These are phyloP conservation scores for Isatis tinctoria DNA, from an alignment of 345 rosid species.

Conservation along the genomic window DNA sequence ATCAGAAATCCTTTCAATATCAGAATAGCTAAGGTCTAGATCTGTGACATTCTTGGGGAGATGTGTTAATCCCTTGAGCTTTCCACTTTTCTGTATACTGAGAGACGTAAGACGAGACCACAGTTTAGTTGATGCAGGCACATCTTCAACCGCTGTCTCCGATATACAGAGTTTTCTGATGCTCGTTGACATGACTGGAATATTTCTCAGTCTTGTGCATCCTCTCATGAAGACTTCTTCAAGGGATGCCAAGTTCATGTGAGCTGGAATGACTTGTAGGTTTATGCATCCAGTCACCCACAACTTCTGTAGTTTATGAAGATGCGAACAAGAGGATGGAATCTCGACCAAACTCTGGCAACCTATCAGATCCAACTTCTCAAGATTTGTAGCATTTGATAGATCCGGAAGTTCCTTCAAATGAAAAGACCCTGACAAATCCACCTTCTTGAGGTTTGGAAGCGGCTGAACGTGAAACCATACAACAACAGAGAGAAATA, in stretches of 20 bases:
- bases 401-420: not conserved
- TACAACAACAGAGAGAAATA: not conserved
- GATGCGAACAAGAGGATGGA: not conserved
- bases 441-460: not conserved
- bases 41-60: not conserved
- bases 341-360: not conserved
- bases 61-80: not conserved
- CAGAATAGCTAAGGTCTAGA: not conserved
- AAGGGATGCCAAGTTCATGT: conserved; percentile 11
- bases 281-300: not conserved
- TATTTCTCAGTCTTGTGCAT: conserved; percentile 16
- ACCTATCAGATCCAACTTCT: not conserved
- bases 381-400: not conserved
- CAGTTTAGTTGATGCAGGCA: not conserved
- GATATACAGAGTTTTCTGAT: not conserved
- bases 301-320: not conserved
- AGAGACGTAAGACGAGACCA: not conserved
- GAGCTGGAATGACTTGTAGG: conserved; percentile 1
- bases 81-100: accelerated
- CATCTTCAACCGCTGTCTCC: not conserved
- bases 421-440: not conserved
- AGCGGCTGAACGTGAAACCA: not conserved
- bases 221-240: not conserved
- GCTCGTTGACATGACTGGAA: conserved; percentile 19
- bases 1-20: not conserved